A percentile compares a stretch with the other conserved stretches of the same genome.
Conservation (phyloP, 2,329 filamentous ascomycete genomes). For the Fragosphaeria purpurea region DNA sequence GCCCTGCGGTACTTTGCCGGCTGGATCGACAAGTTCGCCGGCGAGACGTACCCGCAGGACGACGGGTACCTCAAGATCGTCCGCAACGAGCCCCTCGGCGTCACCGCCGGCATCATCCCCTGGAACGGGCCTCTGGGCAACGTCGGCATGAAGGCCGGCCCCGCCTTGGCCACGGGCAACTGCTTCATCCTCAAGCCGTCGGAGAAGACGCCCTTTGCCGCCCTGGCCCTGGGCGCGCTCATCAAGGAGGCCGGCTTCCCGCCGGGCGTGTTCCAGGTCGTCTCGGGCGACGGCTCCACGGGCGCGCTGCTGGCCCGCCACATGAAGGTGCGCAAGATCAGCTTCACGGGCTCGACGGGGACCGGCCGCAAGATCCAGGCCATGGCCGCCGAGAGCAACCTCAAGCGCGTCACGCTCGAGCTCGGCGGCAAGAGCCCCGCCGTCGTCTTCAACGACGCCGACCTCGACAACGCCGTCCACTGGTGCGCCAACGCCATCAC, state of each 20-base stretch:
- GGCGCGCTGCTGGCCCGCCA: slow-evolving; percentile 14
- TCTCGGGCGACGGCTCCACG: slow-evolving; percentile 28
- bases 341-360: slow-evolving; percentile 56
- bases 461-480: slow-evolving; percentile 47
- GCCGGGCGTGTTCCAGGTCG: slow-evolving; percentile 31
- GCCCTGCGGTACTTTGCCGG: slow-evolving; percentile 31
- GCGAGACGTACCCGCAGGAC: slow-evolving; percentile 30
- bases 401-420: slow-evolving; percentile 61
- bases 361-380: slow-evolving; percentile 57
- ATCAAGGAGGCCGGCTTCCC: slow-evolving; percentile 32
- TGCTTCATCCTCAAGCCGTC: slow-evolving; percentile 32
- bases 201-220: slow-evolving; percentile 30
- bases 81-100: slow-evolving; percentile 24
- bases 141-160: slow-evolving; percentile 28
- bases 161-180: slow-evolving; percentile 32
- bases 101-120: slow-evolving; percentile 23
- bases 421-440: slow-evolving; percentile 58
- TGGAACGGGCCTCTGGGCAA: slow-evolving; percentile 30
- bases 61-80: slow-evolving; percentile 35
- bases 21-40: slow-evolving; percentile 29
- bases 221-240: slow-evolving; percentile 25
- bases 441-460: slow-evolving; percentile 52
- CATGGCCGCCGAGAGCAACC: slow-evolving; percentile 49
- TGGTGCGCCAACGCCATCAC: slow-evolving; percentile 41
- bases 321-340: slow-evolving; percentile 47